A percentile compares a stretch with the other conserved stretches of the same genome.
These are phyloP conservation scores for Harringtonia aguacate DNA, from an alignment of 2,329 filamentous ascomycete species.

Conservation along the genomic window DNA sequence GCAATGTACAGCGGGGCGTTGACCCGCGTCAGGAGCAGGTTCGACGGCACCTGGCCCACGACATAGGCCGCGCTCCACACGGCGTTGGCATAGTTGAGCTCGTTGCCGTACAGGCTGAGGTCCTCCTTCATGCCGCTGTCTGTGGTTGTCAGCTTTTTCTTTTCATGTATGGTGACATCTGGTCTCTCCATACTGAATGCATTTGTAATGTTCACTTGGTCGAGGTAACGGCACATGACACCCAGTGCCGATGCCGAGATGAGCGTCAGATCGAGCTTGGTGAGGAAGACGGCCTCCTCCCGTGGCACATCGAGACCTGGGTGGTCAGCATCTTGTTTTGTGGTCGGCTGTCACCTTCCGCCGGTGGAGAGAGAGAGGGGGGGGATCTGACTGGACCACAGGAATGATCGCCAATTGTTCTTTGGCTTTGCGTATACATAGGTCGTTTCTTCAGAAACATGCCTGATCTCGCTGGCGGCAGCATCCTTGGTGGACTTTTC, in stretches of 20 bases:
- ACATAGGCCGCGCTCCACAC: slow-evolving; percentile 23
- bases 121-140: slow-evolving; percentile 21
- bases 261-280: slow-evolving; percentile 18
- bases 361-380: too few species aligned
- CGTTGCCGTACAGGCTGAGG: slow-evolving; percentile 18
- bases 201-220: slow-evolving; percentile 19
- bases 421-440: slow-evolving; percentile 27
- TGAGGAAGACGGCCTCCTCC: slow-evolving; percentile 16
- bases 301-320: slow-evolving; percentile 15
- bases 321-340: background rate
- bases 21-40: slow-evolving; percentile 27
- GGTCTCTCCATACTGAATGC: slow-evolving; percentile 13
- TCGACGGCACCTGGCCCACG: slow-evolving; percentile 28
- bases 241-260: slow-evolving; percentile 16
- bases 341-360: too few species aligned
- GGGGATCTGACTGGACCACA: slow-evolving; percentile 15
- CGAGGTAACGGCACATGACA: slow-evolving; percentile 18
- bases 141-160: background rate
- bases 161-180: too few species aligned
- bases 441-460: too few species aligned
- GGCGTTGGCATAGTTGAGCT: slow-evolving; percentile 30
- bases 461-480: too few species aligned
- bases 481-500: background rate
- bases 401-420: slow-evolving; percentile 22
- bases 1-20: slow-evolving; percentile 30